Percentiles rank a stretch among this genome's conserved stretches.
Evolutionary conservation across 805 yeast genomes (phyloP).

Genomic region (Candida tallmaniae): DNA sequence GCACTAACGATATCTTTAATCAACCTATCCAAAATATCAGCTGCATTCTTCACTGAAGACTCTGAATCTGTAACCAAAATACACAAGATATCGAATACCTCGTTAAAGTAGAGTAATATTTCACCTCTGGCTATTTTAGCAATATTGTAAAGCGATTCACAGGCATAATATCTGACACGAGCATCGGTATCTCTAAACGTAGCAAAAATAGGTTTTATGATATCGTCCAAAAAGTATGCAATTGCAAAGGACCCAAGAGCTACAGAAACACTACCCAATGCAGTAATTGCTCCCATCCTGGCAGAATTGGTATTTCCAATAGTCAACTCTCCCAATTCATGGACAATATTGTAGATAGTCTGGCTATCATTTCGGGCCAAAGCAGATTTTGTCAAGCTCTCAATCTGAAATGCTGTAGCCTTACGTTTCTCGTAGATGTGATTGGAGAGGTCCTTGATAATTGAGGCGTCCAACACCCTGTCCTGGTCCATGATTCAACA

Average conservation of each 20-base stretch:
- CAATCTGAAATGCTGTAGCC: slow-evolving; percentile 59
- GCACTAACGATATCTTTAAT: slow-evolving; percentile 94
- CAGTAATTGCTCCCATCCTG: slow-evolving; percentile 93
- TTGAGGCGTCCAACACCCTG: slow-evolving; percentile 25
- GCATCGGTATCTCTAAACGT: slow-evolving; percentile 97
- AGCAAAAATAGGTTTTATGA: slow-evolving; percentile 88
- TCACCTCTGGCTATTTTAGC: slow-evolving; percentile 97
- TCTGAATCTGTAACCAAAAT: slow-evolving; percentile 88
- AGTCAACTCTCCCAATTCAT: slow-evolving; percentile 77
- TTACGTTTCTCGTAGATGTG: slow-evolving; percentile 44
- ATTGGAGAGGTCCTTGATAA: slow-evolving; percentile 40
- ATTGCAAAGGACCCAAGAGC: slow-evolving; percentile 85
- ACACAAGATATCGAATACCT: slow-evolving; percentile 89
- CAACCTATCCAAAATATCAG: slow-evolving; percentile 84
- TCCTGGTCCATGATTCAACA: slow-evolving; percentile 11
- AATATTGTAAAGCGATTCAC: slow-evolving; percentile 91
- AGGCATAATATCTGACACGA: slow-evolving; percentile 94
- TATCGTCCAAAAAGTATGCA: slow-evolving; percentile 75
- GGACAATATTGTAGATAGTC: slow-evolving; percentile 58
- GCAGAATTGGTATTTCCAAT: slow-evolving; percentile 62
- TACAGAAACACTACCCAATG: slow-evolving; percentile 91
- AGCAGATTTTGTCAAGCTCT: slow-evolving; percentile 69
- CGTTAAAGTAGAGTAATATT: slow-evolving; percentile 85
- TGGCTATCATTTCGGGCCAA: slow-evolving; percentile 56
- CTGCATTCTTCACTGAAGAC: slow-evolving; percentile 89